Base-by-base conservation (phyloP, 2,329 filamentous ascomycete species). In the Ophiostoma sp. region DNA sequence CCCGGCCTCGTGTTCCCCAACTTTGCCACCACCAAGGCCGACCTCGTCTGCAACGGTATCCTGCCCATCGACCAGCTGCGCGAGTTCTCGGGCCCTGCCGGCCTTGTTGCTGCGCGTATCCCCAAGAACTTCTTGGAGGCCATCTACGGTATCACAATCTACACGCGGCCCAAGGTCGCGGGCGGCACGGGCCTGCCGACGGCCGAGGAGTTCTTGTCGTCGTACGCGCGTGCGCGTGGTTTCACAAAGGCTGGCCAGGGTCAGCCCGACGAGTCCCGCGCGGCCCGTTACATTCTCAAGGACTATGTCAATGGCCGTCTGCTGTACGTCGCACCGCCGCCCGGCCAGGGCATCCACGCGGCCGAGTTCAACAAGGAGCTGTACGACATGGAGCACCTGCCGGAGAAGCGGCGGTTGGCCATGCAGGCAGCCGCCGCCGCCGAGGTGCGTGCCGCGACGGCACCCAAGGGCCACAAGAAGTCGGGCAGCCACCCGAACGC, bases 1-100 rank as follows among this genome's bases (percentile, higher is more conserved):
- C 95, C 95, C 9, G 95, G 95, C 89, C 88, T 99, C 27, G 96
- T 99, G 1, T 98, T 99, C 78, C 93, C 95, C 74, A 98, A 98
- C 80, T 99, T 98, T 74, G 94, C 95, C 69, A 93, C 89, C 63
- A 98, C 93, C 64, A 98, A 98, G 79, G 95, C 92, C 52, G 95
- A 99, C 75, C 86, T 99, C 27, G 95, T 99, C 9, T 95, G 93
- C 79, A 96, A 94, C 76, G 95, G 95, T 76, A 87, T 99, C 27
- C 83, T 99, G 44, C 95, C 95, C 11, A 99, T 99, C 74, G 95
- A 99, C 77, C 95, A 99, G 79, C 84, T 98, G 73, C 87, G 95
- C 71, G 95, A 99, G 76, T 96, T 90, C 81, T 93, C 88, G 3
- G 95, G 95, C 1, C 95, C 95, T 0, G 89, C 89, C 18, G 88